These are phyloP conservation scores for Monosporascus sp. DNA, from an alignment of 2,329 filamentous ascomycete species.

Conservation along the genomic window DNA sequence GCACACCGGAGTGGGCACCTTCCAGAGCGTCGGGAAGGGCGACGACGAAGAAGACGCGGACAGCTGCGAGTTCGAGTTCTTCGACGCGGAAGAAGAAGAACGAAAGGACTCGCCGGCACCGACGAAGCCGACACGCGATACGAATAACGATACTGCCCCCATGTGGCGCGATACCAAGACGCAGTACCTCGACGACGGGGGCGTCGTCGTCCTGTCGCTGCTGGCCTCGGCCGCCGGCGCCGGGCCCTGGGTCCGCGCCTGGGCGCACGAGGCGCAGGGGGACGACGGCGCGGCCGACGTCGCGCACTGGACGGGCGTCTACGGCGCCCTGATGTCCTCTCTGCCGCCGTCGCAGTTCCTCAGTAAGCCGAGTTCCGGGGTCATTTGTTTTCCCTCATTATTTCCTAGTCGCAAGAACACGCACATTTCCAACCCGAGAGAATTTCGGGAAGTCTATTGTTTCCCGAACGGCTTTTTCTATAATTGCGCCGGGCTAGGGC, in stretches of 20 bases:
- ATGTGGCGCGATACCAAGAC: neutral
- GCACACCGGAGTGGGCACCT: neutral
- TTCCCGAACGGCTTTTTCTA: too few relatives aligned
- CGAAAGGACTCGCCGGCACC: too few relatives aligned
- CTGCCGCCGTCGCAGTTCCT: slow-evolving; percentile 1
- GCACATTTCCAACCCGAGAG: too few relatives aligned
- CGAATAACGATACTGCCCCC: neutral
- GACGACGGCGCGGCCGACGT: neutral
- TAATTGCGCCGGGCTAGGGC: too few relatives aligned
- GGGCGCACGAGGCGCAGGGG: neutral
- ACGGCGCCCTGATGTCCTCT: neutral
- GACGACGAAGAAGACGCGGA: neutral
- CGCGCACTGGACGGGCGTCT: slow-evolving; percentile 1
- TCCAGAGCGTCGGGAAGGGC: neutral
- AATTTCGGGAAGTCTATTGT: too few relatives aligned
- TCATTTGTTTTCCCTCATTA: neutral
- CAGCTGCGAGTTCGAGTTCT: too few relatives aligned
- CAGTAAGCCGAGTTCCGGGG: neutral
- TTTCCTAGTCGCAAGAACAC: too few relatives aligned
- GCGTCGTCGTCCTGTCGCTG: neutral
- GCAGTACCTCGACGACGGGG: neutral
- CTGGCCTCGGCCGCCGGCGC: neutral
- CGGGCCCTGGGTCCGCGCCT: slow-evolving; percentile 1
- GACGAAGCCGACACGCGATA: too few relatives aligned
- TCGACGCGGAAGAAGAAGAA: too few relatives aligned